phyloP scores from a whole-genome alignment of 179 eudicot genomes.

The Gypsophila paniculata region DNA sequence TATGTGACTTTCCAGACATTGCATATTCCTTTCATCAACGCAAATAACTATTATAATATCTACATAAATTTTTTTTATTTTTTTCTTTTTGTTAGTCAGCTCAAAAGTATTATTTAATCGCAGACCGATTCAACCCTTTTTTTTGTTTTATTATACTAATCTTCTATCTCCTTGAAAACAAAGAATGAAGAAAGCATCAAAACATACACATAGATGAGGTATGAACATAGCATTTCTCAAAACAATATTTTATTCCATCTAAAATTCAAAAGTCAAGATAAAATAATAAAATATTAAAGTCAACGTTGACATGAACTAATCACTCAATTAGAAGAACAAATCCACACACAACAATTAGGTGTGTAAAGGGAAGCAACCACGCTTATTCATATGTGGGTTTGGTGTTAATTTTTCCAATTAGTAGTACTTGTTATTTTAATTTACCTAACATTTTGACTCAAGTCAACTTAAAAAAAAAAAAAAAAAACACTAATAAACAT shows the following conservation, averaged over 20 bases:
- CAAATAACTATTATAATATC: too few relatives aligned
- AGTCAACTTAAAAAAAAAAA: not conserved
- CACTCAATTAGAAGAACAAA: not conserved
- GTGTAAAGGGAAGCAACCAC: conserved; percentile 14
- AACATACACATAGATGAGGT: not conserved
- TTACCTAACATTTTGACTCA: conserved; percentile 13
- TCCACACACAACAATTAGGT: not conserved
- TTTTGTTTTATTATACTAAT: too few relatives aligned
- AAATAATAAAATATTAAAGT: conserved; percentile 13
- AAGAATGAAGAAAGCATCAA: too few relatives aligned
- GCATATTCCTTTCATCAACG: too few relatives aligned
- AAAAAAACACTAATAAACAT: not conserved
- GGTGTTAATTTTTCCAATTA: conserved; percentile 2
- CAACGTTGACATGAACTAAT: conserved; percentile 18
- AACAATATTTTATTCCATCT: not conserved
- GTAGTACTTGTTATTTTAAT: not conserved
- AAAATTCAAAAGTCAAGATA: conserved; percentile 13
- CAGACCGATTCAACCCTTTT: too few relatives aligned
- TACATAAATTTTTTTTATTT: too few relatives aligned
- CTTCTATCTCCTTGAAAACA: too few relatives aligned
- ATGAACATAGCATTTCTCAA: too few relatives aligned
- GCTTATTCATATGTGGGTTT: conserved; percentile 6
- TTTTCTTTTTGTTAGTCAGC: too few relatives aligned
- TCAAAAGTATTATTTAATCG: too few relatives aligned
- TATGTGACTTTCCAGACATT: too few relatives aligned